A percentile compares a stretch with the other conserved stretches of the same genome.
Evolutionary conservation across 2,329 filamentous ascomycete species (phyloP).

Genomic region (Curvularia lunata): DNA sequence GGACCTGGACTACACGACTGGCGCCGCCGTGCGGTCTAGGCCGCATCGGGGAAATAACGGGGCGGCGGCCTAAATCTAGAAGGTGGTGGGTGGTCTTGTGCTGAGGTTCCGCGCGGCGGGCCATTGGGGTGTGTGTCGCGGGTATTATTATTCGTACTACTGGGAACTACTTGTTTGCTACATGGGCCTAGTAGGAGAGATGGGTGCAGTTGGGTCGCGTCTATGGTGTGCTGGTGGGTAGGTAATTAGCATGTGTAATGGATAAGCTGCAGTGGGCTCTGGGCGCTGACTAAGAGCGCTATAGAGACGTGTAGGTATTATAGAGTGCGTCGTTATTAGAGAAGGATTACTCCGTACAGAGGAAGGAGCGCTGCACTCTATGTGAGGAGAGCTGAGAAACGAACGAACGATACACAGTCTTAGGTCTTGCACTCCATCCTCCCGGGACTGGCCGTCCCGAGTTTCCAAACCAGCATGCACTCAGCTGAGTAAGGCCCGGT

Average conservation of each 20-base stretch:
- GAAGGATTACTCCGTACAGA: background rate
- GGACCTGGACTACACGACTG: too few species aligned
- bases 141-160: background rate
- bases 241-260: background rate
- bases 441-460: background rate
- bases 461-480: too few species aligned
- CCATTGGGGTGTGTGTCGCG: background rate
- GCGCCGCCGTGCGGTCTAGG: background rate
- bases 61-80: background rate
- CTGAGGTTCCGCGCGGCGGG: background rate
- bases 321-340: background rate
- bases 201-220: too few species aligned
- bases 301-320: background rate
- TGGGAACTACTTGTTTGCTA: too few species aligned
- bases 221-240: too few species aligned
- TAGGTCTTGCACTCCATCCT: background rate
- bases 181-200: too few species aligned
- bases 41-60: background rate
- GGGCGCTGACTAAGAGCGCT: background rate
- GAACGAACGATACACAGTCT: background rate
- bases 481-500: background rate
- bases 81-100: background rate
- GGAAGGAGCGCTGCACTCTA: background rate
- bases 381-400: background rate
- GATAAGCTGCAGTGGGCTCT: background rate